Evolutionary conservation across 768 basidiomycete species (phyloP).

Genomic region (Saitozyma podzolica): DNA sequence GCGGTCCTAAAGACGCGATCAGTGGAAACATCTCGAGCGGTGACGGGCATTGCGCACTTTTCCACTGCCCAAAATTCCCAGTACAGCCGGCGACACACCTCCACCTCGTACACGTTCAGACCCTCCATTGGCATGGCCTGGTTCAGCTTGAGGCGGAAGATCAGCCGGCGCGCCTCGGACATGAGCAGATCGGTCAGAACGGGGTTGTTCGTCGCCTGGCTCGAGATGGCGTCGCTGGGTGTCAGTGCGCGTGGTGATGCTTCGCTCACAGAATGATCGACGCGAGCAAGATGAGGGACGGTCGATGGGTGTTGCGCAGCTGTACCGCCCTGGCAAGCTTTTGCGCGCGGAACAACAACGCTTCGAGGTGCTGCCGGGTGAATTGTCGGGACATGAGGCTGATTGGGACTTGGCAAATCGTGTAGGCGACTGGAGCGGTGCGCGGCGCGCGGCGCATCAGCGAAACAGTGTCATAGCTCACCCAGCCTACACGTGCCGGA

Average conservation of each 20-base stretch:
- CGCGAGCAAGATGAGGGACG: no score
- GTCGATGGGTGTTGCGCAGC: neutral
- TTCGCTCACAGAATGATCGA: no score
- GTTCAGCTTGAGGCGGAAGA: conserved; percentile 21
- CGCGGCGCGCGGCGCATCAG: conserved; percentile 2
- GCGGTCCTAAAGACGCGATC: conserved; percentile 20
- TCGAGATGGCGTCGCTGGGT: no score
- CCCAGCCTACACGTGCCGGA: neutral
- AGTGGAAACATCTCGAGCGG: neutral
- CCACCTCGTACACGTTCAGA: conserved; percentile 17
- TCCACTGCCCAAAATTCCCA: conserved; percentile 37
- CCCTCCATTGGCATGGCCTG: conserved; percentile 14
- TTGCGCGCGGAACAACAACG: conserved; percentile 15
- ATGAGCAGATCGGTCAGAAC: conserved; percentile 17
- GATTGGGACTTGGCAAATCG: conserved; percentile 28
- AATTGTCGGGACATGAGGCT: conserved; percentile 16
- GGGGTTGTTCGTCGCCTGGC: neutral
- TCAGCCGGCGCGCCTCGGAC: conserved; percentile 18
- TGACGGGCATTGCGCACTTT: conserved; percentile 22
- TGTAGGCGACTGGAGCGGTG: conserved; percentile 14
- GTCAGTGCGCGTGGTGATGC: no score
- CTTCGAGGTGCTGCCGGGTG: conserved; percentile 12
- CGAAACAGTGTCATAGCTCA: neutral
- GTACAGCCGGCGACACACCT: conserved; percentile 29
- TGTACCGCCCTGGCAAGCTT: conserved; percentile 18